phyloP scores from a whole-genome alignment of 2,329 filamentous ascomycete species.

The Beauveria scarabaeidicola region DNA sequence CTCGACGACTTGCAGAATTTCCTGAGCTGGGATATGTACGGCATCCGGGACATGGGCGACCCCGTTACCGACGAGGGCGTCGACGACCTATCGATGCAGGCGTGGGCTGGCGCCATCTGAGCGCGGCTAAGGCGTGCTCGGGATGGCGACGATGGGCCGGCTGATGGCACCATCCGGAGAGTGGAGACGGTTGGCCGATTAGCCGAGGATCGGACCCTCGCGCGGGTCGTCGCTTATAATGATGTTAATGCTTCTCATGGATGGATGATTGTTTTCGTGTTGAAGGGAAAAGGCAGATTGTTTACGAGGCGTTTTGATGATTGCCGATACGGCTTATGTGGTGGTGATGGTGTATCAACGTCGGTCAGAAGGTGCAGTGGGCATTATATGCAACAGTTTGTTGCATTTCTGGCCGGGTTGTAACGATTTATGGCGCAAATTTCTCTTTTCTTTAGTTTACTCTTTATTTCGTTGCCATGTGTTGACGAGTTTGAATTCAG shows the following conservation, averaged over 20 bases:
- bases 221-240: background rate
- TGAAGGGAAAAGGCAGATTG: background rate
- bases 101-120: constrained; percentile 13
- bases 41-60: constrained; percentile 33
- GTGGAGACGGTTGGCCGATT: constrained; percentile 1
- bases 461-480: background rate
- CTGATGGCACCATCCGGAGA: constrained; percentile 2
- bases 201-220: background rate
- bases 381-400: constrained; percentile 5
- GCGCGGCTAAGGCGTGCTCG: background rate
- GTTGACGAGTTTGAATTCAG: background rate
- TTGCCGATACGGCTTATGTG: background rate
- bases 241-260: background rate
- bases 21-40: constrained; percentile 32
- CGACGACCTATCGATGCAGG: constrained; percentile 19
- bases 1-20: constrained; percentile 31
- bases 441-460: background rate
- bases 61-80: constrained; percentile 26
- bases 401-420: constrained; percentile 3
- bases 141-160: constrained; percentile 5
- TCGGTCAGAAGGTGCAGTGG: constrained; percentile 9
- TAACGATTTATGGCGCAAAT: background rate
- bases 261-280: background rate
- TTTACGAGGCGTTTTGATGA: background rate
- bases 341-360: background rate